Evolutionary conservation across 169 alveolate genomes (phyloP).

Genomic region (Cryptosporidium parvum): DNA sequence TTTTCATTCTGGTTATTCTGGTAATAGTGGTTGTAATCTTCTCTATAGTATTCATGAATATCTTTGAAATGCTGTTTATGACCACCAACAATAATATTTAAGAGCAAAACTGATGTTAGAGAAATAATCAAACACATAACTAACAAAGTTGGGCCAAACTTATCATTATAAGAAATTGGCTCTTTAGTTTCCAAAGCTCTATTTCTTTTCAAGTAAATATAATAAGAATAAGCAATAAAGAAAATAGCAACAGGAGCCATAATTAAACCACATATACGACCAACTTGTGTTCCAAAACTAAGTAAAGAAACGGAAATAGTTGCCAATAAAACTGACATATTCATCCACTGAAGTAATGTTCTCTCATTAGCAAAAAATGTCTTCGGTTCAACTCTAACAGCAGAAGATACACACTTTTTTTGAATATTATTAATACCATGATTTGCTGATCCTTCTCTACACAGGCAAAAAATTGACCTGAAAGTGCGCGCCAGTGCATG

Average conservation of each 20-base stretch:
- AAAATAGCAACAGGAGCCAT: constrained; percentile 85
- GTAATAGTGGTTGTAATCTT: not conserved
- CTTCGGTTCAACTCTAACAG: constrained; percentile 86
- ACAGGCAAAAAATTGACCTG: constrained; percentile 48
- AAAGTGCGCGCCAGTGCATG: not conserved
- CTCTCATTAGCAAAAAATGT: constrained; percentile 86
- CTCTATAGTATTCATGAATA: constrained; percentile 12
- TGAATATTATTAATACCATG: not conserved
- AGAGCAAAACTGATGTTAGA: constrained; percentile 28
- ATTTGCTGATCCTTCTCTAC: not conserved
- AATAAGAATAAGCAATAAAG: constrained; percentile 83
- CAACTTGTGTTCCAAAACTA: constrained; percentile 81
- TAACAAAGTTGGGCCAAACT: constrained; percentile 78
- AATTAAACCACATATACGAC: constrained; percentile 82
- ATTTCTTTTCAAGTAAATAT: constrained; percentile 82
- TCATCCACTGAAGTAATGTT: constrained; percentile 84
- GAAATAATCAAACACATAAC: constrained; percentile 54
- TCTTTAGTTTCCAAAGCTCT: constrained; percentile 83
- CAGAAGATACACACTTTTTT: constrained; percentile 58
- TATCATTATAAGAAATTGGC: constrained; percentile 83
- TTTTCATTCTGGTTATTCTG: not conserved
- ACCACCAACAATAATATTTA: constrained; percentile 46
- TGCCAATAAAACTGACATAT: constrained; percentile 83
- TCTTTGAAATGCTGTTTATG: constrained; percentile 32
- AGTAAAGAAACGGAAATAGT: constrained; percentile 83